These are phyloP conservation scores for Hypsizygus ulmarius DNA, from an alignment of 1,284 basidiomycete genomes.

Conservation along the genomic window DNA sequence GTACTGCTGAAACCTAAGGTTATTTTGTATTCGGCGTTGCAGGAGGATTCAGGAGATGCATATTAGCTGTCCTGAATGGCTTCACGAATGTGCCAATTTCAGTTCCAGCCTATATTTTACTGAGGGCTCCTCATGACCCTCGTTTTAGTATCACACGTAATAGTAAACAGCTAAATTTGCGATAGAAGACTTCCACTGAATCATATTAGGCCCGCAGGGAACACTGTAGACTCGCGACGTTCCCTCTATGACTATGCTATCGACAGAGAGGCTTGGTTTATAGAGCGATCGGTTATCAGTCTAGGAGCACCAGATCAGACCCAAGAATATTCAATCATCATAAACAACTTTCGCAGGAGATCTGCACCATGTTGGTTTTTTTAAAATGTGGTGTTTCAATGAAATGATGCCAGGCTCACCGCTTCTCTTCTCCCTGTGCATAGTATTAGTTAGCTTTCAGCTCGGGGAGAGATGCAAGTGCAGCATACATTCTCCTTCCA, in stretches of 20 bases:
- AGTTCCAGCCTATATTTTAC: no score
- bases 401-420: not conserved
- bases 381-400: no score
- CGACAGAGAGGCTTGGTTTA: no score
- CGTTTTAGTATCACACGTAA: no score
- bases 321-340: slow-evolving; percentile 1
- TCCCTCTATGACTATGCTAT: no score
- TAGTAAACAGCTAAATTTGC: no score
- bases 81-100: not conserved
- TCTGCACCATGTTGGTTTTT: no score
- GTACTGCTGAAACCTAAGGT: slow-evolving; percentile 14
- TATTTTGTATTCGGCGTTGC: slow-evolving; percentile 3
- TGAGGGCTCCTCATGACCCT: no score
- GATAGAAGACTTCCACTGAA: no score
- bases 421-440: slow-evolving; percentile 9
- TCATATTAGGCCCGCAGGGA: no score
- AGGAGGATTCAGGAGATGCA: not conserved
- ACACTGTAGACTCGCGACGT: no score
- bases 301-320: not conserved
- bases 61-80: not conserved
- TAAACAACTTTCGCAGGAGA: slow-evolving; percentile 15
- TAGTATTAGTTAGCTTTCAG: not conserved
- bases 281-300: no score
- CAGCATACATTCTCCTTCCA: slow-evolving; percentile 40
- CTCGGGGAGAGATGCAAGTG: slow-evolving; percentile 9